phyloP scores from a whole-genome alignment of 2,329 filamentous ascomycete species.

The Ophiocordyceps camponoti-saundersi region DNA sequence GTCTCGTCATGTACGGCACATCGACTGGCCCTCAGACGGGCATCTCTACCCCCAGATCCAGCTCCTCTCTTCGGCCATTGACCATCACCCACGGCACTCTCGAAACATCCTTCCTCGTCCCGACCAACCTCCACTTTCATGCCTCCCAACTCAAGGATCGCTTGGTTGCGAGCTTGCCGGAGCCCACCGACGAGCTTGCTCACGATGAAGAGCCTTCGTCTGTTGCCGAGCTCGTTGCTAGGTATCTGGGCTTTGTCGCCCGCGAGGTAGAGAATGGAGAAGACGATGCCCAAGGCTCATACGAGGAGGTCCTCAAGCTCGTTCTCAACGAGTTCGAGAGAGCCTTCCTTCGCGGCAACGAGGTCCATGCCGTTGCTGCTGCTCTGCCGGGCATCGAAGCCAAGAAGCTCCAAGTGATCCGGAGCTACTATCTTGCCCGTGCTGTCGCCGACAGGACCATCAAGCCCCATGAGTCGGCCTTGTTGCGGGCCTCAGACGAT shows the following conservation, averaged over 20 bases:
- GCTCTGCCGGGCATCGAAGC: constrained; percentile 74
- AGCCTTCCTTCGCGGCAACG: constrained; percentile 84
- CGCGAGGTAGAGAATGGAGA: constrained; percentile 83
- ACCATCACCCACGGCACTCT: constrained; percentile 85
- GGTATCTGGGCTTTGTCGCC: constrained; percentile 84
- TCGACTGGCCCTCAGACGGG: constrained; percentile 79
- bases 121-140: constrained; percentile 89
- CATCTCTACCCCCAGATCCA: constrained; percentile 89
- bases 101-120: constrained; percentile 90
- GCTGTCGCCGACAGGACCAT: constrained; percentile 71
- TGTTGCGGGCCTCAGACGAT: constrained; percentile 76
- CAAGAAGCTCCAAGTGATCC: constrained; percentile 83
- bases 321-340: constrained; percentile 93
- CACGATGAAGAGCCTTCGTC: constrained; percentile 99
- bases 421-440: constrained; percentile 82
- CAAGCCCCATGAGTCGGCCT: constrained; percentile 82
- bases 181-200: constrained; percentile 89
- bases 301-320: constrained; percentile 83
- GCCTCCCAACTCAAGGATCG: constrained; percentile 85
- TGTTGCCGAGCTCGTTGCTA: constrained; percentile 74
- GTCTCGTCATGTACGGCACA: constrained; percentile 66
- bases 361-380: constrained; percentile 81
- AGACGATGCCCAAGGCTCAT: constrained; percentile 74
- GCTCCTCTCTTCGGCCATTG: constrained; percentile 79
- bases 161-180: constrained; percentile 71